A percentile compares a stretch with the other conserved stretches of the same genome.
Evolutionary conservation across 1,139 yeast species (phyloP).

Genomic region (Protomyces lactucae-debilis): DNA sequence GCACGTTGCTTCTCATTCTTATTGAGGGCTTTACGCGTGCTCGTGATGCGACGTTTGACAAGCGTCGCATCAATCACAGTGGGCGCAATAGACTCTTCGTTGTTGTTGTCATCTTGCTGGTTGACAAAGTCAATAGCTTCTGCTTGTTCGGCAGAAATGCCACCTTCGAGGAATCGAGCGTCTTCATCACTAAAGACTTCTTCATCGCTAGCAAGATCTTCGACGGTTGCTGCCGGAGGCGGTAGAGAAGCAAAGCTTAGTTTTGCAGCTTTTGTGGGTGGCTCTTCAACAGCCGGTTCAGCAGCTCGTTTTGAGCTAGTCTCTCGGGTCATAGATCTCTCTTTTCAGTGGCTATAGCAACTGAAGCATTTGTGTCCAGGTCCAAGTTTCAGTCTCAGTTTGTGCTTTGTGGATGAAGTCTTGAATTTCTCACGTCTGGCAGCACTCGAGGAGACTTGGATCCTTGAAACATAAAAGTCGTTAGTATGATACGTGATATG

Average conservation of each 20-base stretch:
- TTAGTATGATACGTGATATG: too few relatives aligned
- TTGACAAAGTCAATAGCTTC: conserved; percentile 36
- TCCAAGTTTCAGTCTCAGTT: too few relatives aligned
- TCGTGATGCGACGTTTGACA: conserved; percentile 34
- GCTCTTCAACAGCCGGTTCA: neutral
- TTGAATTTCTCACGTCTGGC: too few relatives aligned
- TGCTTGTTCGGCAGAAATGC: conserved; percentile 34
- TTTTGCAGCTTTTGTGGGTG: neutral
- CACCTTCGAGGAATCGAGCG: conserved; percentile 37
- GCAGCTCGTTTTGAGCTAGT: neutral
- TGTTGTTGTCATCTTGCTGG: conserved; percentile 11
- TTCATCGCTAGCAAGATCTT: neutral
- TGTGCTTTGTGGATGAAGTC: too few relatives aligned
- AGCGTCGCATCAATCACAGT: conserved; percentile 1
- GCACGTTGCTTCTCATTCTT: conserved; percentile 39
- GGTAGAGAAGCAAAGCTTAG: neutral
- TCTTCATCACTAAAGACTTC: conserved; percentile 32
- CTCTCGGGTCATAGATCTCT: too few relatives aligned
- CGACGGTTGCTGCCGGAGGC: neutral
- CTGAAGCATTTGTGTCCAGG: too few relatives aligned
- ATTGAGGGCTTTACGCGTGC: conserved; percentile 36
- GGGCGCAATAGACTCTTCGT: conserved; percentile 11
- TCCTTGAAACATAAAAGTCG: too few relatives aligned
- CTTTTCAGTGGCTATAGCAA: too few relatives aligned
- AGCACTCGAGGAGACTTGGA: too few relatives aligned